Percentiles rank a stretch among this genome's conserved stretches.
Evolutionary conservation across 768 basidiomycete species (phyloP).

Genomic region (Mycena amicta): DNA sequence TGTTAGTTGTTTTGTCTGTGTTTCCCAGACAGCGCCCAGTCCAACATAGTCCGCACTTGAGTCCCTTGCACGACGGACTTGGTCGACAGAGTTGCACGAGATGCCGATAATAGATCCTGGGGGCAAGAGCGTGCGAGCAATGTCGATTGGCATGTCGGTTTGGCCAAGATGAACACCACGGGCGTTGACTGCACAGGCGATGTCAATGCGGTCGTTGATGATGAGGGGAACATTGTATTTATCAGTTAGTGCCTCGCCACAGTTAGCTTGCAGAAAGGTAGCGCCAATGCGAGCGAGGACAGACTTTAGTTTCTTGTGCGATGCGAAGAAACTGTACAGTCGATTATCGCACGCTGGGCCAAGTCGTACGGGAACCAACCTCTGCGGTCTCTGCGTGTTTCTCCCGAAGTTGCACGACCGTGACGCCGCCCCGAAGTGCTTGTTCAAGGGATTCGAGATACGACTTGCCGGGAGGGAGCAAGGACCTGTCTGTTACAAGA

Average conservation of each 20-base stretch:
- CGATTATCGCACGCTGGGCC: neutral
- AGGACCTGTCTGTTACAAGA: constrained; percentile 80
- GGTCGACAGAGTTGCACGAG: constrained; percentile 68
- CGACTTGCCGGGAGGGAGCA: constrained; percentile 76
- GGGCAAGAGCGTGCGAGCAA: constrained; percentile 72
- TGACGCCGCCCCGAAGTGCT: constrained; percentile 86
- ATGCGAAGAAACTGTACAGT: constrained; percentile 70
- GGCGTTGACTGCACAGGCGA: constrained; percentile 76
- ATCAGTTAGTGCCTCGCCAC: constrained; percentile 72
- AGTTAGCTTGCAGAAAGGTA: no score
- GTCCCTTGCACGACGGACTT: constrained; percentile 62
- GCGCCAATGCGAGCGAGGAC: no score
- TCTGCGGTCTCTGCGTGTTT: constrained; percentile 81
- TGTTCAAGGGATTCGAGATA: constrained; percentile 78
- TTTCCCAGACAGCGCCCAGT: constrained; percentile 83
- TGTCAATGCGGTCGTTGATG: constrained; percentile 87
- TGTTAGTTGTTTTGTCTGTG: constrained; percentile 74
- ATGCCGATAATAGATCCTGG: constrained; percentile 75
- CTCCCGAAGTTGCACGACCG: constrained; percentile 87
- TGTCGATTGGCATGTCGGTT: constrained; percentile 72
- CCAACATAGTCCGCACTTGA: constrained; percentile 85
- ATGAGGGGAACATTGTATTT: constrained; percentile 80
- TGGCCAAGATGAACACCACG: constrained; percentile 91
- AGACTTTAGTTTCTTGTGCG: constrained; percentile 66
- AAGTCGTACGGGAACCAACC: constrained; percentile 42